Evolutionary conservation across 305 asterid species (phyloP), one percentile per base, ranked within the genome.

Genomic region (Ilex paraguariensis): DNA sequence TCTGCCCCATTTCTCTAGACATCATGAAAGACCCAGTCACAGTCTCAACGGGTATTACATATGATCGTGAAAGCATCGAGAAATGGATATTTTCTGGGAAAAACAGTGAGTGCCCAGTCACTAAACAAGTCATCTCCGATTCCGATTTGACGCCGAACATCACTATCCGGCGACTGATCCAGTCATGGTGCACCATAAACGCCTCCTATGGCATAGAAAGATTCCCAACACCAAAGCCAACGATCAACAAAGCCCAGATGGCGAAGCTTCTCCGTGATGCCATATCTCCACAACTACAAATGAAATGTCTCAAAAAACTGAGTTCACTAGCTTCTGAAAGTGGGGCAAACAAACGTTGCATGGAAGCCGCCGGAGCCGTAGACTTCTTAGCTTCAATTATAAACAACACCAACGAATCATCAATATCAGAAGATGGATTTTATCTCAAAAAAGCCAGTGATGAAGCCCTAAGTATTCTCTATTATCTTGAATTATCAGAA

Each of bases 21-120:
- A 78, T 87, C 58, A 92, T 92, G 98, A 84, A 79, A 57, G 98
- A 89, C 9, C 97, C 98, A 0, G 93, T 92, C 0, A 87, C 86
- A 0, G 10, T 81, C 54, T 52, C 83, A 0, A 87, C 97, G 0
- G 98, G 98, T 10, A 92, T 92, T 45, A 89, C 96, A 58, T 92
- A 92, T 56, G 98, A 92, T 53, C 77, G 98, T 1, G 87, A 84
- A 1, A 81, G 84, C 79, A 89, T 89, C 66, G 97, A 89, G 33
- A 73, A 66, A 52, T 92, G 98, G 98, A 54, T 92, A 3, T 81
- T 87, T 57, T 61, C 82, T 0, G 75, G 46, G 56, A 79, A 75
- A 12, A 79, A 85, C 39, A 59, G 58, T 5, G 72, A 79, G 1
- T 89, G 96, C 63, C 98, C 97, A 2, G 82, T 78, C 17, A 87